Evolutionary conservation across 306 rosid species (phyloP), one percentile per base, ranked within the genome.

Genomic region (Prunus campanulata): DNA sequence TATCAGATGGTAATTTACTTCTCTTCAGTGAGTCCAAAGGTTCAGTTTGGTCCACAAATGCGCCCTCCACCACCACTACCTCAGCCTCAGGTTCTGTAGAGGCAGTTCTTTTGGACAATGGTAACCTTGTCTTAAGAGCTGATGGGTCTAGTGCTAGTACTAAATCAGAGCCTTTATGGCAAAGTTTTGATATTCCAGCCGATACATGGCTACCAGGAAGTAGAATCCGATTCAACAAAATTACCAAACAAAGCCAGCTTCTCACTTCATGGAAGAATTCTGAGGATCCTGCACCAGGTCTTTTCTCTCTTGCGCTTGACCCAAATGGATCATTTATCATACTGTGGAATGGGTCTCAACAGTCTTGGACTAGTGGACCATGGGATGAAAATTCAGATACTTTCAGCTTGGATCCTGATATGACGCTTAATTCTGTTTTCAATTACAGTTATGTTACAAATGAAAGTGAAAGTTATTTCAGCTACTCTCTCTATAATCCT

Each of bases 261-360:
- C 71, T 89, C 0, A 87, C 86, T 77, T 85, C 93, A 63, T 85
- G 93, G 93, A 89, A 82, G 87, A 89, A 78, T 57, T 60, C 0
- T 0, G 63, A 83, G 20, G 72, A 87, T 50, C 91, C 91, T 72
- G 88, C 86, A 1, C 74, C 79, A 1, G 91, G 93, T 54, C 85
- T 72, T 19, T 89, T 77, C 72, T 60, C 86, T 52, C 51, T 89
- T 12, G 85, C 83, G 60, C 63, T 82, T 19, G 81, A 76, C 52
- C 85, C 44, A 1, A 7, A 39, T 0, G 0, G 72, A 11, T 12
- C 87, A 2, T 91, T 54, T 70, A 0, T 77, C 0, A 55, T 87
- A 32, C 56, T 12, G 60, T 67, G 90, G 90, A 87, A 88, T 24
- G 66, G 70, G 76, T 77, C 87, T 47, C 35, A 7, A 20, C 2